Base-by-base conservation (phyloP, 2,329 filamentous ascomycete species). In the Daldinia sp. region DNA sequence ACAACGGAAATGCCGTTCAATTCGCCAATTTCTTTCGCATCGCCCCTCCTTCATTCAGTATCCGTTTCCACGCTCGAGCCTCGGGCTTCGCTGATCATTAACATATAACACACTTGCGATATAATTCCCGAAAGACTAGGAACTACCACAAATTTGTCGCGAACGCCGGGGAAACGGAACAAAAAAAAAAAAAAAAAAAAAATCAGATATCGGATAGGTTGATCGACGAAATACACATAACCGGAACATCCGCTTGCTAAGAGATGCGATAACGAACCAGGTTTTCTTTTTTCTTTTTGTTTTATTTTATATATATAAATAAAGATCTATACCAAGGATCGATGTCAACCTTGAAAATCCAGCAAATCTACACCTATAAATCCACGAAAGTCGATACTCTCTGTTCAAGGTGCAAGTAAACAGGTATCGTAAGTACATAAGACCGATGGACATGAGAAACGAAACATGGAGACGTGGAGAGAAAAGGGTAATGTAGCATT, bases 41-140 rank as follows among this genome's bases (percentile, higher is more conserved):
- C 23, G 17, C 17, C 39, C 37, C 47, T 23, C 47, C 39, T 48
- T 32, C 15, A 43, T 43, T 45, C 13, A 29, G 32, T 54, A 25
- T 54, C 35, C n/a, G n/a, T n/a, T 27, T 37, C 25, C 54, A 41
- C 59, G 63, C 62, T 68, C 63, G 50, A 66, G 65, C 63, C 65
- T 58, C 59, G 34, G 25, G 13, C 47, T 37, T 27, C 61, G 56
- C 41, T 50, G 59, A 65, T 65, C 58, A 25, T 32, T 32, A 45
- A 54, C 19, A 43, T 64, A 64, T 60, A 60, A 27, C 52, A 45
- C 43, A n/a, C 17, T 37, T 58, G 52, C 53, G n/a, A 58, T 58
- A 65, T 67, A 64, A 67, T 63, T 21, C 45, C 64, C 64, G 62
- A 60, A 50, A n/a, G 32, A 57, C 58, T 32, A 49, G 47, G 51